phyloP scores from a whole-genome alignment of 2,329 filamentous ascomycete species.

The Scedosporium aurantiacum region DNA sequence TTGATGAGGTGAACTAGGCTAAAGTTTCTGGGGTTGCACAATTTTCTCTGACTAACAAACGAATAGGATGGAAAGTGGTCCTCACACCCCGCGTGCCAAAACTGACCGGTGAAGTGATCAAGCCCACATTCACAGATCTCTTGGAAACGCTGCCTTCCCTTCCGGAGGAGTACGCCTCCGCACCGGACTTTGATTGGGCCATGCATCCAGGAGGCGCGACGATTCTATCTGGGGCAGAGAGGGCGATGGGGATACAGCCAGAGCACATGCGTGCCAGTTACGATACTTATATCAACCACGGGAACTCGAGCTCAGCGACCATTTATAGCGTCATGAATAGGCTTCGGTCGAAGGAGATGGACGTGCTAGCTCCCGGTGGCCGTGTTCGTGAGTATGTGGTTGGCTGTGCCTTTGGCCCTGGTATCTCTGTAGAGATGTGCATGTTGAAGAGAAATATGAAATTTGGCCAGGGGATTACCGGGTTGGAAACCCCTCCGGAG shows the following conservation, averaged over 20 bases:
- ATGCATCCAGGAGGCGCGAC: slow-evolving; percentile 60
- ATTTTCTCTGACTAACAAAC: slow-evolving; percentile 1
- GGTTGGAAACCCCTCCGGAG: slow-evolving; percentile 41
- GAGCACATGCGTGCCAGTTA: slow-evolving; percentile 61
- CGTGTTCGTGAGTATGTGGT: slow-evolving; percentile 46
- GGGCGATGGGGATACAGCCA: slow-evolving; percentile 42
- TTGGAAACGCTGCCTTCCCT: slow-evolving; percentile 26
- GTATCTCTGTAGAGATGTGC: slow-evolving; percentile 58
- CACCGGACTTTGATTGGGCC: slow-evolving; percentile 60
- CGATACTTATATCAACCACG: slow-evolving; percentile 55
- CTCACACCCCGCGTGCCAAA: slow-evolving; percentile 50
- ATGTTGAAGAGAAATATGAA: slow-evolving; percentile 39
- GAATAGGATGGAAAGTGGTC: slow-evolving; percentile 53
- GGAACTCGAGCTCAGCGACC: slow-evolving; percentile 60
- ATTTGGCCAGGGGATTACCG: slow-evolving; percentile 18
- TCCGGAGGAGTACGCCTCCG: slow-evolving; percentile 29
- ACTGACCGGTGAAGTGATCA: slow-evolving; percentile 39
- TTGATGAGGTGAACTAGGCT: slow-evolving; percentile 8
- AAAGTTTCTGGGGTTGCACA: slow-evolving; percentile 7
- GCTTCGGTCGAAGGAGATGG: slow-evolving; percentile 49
- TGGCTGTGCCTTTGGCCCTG: slow-evolving; percentile 59
- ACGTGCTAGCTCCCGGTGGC: slow-evolving; percentile 38
- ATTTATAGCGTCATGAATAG: slow-evolving; percentile 57
- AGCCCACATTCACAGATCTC: slow-evolving; percentile 43
- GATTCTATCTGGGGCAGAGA: slow-evolving; percentile 53